Base-by-base conservation (phyloP, 2,329 filamentous ascomycete species). In the Hortaea sp. region DNA sequence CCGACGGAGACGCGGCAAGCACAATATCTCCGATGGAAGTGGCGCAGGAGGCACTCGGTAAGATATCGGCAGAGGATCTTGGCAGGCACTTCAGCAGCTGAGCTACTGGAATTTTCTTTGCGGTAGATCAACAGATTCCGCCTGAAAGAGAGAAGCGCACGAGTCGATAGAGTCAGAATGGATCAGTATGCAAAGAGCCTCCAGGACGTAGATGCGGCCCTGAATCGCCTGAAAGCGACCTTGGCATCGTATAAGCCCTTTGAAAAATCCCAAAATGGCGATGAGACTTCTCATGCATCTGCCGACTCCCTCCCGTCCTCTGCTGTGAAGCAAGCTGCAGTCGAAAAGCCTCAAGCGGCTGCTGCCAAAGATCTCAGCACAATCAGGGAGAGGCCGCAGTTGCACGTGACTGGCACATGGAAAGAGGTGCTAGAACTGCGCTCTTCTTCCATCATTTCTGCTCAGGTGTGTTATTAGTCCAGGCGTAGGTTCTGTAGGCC, bases 211-310 rank as follows among this genome's bases (percentile, higher is more conserved):
- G 59, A 62, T 41, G 55, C 52, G 27, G 59, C 59, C 11, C 46
- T 62, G 43, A 51, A 48, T n/a, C 49, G 59, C 5, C 51, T 62
- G 40, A 62, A 61, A 38, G 53, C 57, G 38, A 62, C 59, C 12
- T 45, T 62, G 35, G 57, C 52, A 7, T 58, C 59, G 6, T 62
- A 61, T 51, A 55, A 53, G 28, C 9, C 20, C 28, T 39, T 27
- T 39, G 10, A n/a, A n/a, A 39, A 39, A 4, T 20, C 20, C 20
- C 20, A 20, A 4, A 20, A 20, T 20, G 20, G 20, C 20, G 20
- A 20, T 20, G 20, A 20, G 20, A 20, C 20, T 20, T 20, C 20
- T 20, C 20, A 20, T 20, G 20, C 20, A 20, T 20, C 20, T 20
- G 20, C 20, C 20, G 20, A 20, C 20, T 20, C 20, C 20, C 20